phyloP scores from a whole-genome alignment of 169 alveolate species.

The Amoebophrya sp. region DNA sequence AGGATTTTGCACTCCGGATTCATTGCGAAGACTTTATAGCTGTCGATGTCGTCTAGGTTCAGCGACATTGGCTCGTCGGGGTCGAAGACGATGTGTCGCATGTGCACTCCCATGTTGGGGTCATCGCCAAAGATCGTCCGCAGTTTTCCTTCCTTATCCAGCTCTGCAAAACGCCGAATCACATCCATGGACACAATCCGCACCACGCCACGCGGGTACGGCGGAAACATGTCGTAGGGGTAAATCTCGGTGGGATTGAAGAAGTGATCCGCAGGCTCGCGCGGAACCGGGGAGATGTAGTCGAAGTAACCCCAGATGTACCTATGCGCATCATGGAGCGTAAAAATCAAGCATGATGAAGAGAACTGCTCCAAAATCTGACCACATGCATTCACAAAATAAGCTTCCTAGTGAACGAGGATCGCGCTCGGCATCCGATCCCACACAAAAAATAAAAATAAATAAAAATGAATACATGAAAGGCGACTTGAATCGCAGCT shows the following conservation, averaged over 20 bases:
- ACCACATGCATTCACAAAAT: too few species aligned
- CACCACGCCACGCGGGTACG: conserved; percentile 14
- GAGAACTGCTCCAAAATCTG: too few species aligned
- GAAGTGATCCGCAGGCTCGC: neutral
- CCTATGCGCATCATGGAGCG: too few species aligned
- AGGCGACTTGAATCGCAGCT: neutral
- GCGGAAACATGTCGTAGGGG: conserved; percentile 10
- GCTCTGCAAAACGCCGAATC: neutral
- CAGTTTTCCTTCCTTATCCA: neutral
- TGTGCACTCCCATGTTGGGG: conserved; percentile 2
- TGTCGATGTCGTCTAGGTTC: conserved; percentile 5
- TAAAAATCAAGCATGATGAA: too few species aligned
- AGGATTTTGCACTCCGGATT: neutral
- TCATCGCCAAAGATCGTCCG: conserved; percentile 13
- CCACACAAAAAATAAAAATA: too few species aligned
- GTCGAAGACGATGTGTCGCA: neutral
- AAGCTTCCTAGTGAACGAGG: too few species aligned
- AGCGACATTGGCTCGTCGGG: neutral
- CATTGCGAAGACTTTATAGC: neutral
- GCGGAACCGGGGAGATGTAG: conserved; percentile 13
- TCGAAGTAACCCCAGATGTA: conserved; percentile 14
- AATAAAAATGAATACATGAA: too few species aligned
- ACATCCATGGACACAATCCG: conserved; percentile 6
- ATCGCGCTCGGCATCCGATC: too few species aligned
- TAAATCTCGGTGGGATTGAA: conserved; percentile 1